Conservation (phyloP, 2,329 filamentous ascomycete genomes). For the Aspergillus tamarii region DNA sequence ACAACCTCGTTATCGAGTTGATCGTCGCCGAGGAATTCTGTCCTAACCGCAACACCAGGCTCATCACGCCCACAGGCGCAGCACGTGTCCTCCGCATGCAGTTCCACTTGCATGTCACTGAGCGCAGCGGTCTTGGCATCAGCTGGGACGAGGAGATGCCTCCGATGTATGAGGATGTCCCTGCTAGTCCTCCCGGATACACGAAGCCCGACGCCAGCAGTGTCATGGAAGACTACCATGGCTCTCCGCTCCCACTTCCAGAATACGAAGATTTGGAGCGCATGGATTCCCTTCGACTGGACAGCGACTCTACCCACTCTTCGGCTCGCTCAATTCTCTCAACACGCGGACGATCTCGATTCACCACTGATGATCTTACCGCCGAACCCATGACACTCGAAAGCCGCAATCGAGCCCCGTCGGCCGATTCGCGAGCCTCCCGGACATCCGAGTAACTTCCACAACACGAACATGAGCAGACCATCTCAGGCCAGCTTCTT, state of each 20-base stretch:
- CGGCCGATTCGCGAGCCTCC: constrained; percentile 16
- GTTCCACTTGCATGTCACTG: constrained; percentile 80
- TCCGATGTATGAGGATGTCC: constrained; percentile 91
- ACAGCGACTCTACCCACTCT: constrained; percentile 37
- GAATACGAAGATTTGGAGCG: constrained; percentile 53
- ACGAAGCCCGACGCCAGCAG: constrained; percentile 45
- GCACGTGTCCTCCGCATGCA: constrained; percentile 91
- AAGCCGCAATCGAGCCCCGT: constrained; percentile 19
- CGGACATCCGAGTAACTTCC: constrained; percentile 11
- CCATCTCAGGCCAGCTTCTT: background rate
- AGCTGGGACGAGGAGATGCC: constrained; percentile 97
- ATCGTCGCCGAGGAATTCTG: constrained; percentile 91
- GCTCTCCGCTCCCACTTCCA: constrained; percentile 43
- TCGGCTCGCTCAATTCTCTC: constrained; percentile 15
- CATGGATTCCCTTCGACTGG: constrained; percentile 41
- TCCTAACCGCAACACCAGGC: constrained; percentile 68
- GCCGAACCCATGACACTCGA: constrained; percentile 18
- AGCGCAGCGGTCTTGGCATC: constrained; percentile 83
- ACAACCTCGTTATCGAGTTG: constrained; percentile 88
- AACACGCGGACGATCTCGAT: constrained; percentile 29
- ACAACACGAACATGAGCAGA: background rate
- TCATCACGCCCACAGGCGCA: constrained; percentile 83
- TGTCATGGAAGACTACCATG: constrained; percentile 51
- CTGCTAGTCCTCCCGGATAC: constrained; percentile 79
- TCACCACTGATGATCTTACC: constrained; percentile 39